Conservation (phyloP, 2,329 filamentous ascomycete genomes). For the Clarireedia homoeocarpa region DNA sequence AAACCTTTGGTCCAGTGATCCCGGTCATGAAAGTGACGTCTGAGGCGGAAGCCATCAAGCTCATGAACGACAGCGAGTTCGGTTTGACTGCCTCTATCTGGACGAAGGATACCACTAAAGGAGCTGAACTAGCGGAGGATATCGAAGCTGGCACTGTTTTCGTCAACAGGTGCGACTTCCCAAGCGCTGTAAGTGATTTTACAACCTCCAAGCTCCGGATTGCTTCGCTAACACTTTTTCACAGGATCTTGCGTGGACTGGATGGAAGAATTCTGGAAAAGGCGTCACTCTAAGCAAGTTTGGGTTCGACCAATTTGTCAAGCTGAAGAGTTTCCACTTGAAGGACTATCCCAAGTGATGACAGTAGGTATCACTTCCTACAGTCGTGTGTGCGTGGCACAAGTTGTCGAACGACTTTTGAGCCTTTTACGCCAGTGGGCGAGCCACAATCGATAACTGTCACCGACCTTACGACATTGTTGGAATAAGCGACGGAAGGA, state of each 20-base stretch:
- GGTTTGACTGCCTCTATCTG: conserved; percentile 95
- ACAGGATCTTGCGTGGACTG: conserved; percentile 90
- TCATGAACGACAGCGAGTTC: conserved; percentile 95
- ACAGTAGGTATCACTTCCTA: conserved; percentile 3
- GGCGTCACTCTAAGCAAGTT: conserved; percentile 84
- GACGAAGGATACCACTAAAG: conserved; percentile 77
- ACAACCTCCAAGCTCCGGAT: neutral
- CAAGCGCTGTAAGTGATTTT: conserved; percentile 65
- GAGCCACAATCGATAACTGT: conserved; percentile 7
- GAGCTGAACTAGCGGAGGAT: conserved; percentile 66
- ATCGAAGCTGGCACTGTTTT: conserved; percentile 94
- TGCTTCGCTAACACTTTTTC: conserved; percentile 21
- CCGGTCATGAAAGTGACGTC: conserved; percentile 78
- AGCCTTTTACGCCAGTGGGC: neutral
- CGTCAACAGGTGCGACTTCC: conserved; percentile 89
- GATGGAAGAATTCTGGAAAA: conserved; percentile 95
- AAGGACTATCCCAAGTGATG: conserved; percentile 62
- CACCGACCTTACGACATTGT: neutral
- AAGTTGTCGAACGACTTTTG: conserved; percentile 7
- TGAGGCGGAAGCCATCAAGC: conserved; percentile 70
- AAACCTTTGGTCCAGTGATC: conserved; percentile 92
- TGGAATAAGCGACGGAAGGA: conserved; percentile 6
- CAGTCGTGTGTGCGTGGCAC: conserved; percentile 6
- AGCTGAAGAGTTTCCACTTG: conserved; percentile 91
- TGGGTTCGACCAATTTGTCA: conserved; percentile 92